These are phyloP conservation scores for Nothophaeocryptopus gaeumannii DNA, from an alignment of 2,329 filamentous ascomycete genomes.

Conservation along the genomic window DNA sequence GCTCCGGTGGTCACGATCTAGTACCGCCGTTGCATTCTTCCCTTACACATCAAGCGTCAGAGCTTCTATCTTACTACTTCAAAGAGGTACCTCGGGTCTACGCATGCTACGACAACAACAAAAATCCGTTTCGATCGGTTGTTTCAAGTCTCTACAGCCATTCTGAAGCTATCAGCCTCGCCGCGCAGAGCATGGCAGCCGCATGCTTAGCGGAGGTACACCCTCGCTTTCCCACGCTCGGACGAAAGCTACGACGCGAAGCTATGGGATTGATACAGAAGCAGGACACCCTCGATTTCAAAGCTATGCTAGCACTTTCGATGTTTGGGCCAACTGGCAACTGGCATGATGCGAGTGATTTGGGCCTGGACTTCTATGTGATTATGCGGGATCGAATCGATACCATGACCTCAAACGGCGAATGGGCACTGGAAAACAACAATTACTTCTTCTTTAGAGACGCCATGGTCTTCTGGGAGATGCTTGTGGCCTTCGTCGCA, in stretches of 20 bases:
- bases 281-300: slow-evolving; percentile 20
- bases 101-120: slow-evolving; percentile 19
- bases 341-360: slow-evolving; percentile 57
- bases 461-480: slow-evolving; percentile 59
- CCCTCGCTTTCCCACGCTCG: slow-evolving; percentile 24
- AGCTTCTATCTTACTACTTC: slow-evolving; percentile 24
- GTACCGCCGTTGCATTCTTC: slow-evolving; percentile 10
- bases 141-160: slow-evolving; percentile 21
- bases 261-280: slow-evolving; percentile 23
- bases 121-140: slow-evolving; percentile 22
- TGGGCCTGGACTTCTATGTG: slow-evolving; percentile 50
- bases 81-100: slow-evolving; percentile 22
- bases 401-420: slow-evolving; percentile 10
- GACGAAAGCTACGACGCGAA: slow-evolving; percentile 23
- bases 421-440: slow-evolving; percentile 26
- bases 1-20: slow-evolving; percentile 5
- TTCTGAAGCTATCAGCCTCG: slow-evolving; percentile 21
- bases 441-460: slow-evolving; percentile 54
- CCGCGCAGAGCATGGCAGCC: slow-evolving; percentile 27
- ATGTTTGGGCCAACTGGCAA: slow-evolving; percentile 60
- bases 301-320: slow-evolving; percentile 52
- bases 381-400: slow-evolving; percentile 29
- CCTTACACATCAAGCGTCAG: slow-evolving; percentile 18
- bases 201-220: slow-evolving; percentile 26
- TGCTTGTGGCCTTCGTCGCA: slow-evolving; percentile 38